Conservation (phyloP, 2,329 filamentous ascomycete species). For the Paraphaeosphaeria sporulosa region DNA sequence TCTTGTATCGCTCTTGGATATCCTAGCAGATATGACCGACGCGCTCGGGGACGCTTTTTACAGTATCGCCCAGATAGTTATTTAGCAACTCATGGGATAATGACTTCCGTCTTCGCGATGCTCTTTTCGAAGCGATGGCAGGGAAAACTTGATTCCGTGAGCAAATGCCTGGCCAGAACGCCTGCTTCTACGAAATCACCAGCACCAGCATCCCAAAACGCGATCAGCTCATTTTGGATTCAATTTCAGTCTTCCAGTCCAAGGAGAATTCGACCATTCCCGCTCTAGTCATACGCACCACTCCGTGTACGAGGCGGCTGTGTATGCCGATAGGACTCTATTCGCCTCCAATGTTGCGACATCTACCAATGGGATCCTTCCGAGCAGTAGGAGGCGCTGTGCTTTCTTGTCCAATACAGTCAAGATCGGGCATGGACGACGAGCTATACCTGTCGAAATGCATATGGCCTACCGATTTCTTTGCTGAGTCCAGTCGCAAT, state of each 20-base stretch:
- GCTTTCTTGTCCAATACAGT: neutral
- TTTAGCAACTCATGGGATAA: neutral
- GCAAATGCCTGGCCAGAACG: neutral
- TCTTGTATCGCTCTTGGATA: neutral
- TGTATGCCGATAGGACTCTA: too few species aligned
- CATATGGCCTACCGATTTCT: neutral
- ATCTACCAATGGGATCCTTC: neutral
- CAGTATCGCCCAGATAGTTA: neutral
- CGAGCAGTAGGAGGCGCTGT: neutral
- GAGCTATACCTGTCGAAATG: neutral
- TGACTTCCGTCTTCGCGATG: neutral
- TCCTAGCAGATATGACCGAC: neutral
- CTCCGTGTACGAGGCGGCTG: neutral
- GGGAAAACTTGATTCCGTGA: neutral
- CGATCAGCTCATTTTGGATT: neutral
- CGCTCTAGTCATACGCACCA: neutral
- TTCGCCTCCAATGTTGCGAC: neutral
- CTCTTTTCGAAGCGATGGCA: neutral
- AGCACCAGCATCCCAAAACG: neutral
- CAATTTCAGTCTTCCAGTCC: neutral
- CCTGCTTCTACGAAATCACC: neutral
- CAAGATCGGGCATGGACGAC: neutral
- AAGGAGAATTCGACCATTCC: neutral
- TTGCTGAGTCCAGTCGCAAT: neutral
- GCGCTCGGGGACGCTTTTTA: neutral